Evolutionary conservation across 23 red algal species (phyloP), one percentile per base, ranked within the genome.

Genomic region (Agarophyton chilense): DNA sequence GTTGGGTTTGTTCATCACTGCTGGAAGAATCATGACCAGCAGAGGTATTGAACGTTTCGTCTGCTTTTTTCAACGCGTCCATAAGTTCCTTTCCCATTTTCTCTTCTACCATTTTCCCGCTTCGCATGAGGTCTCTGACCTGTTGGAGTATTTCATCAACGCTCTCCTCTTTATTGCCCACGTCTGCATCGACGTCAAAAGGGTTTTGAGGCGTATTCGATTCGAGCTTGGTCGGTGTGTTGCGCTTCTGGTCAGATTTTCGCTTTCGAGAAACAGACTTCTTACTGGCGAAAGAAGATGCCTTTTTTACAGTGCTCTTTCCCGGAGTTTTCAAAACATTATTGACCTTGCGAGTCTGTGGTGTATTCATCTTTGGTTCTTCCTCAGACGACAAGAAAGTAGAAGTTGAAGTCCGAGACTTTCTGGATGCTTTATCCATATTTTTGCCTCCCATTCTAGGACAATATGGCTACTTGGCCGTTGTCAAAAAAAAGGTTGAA

Each of bases 51-150:
- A 80, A 80, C 4, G 50, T 61, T 36, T 80, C 51, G 54, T 80
- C 77, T 52, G 77, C 77, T 33, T 80, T 80, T 35, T 60, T 80
- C 12, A 80, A 50, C 19, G 77, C 77, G 34, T 80, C 77, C 54
- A 80, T 58, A 32, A 80, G 77, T 8, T 80, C 17, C 24, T 21
- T 61, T 10, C 77, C 50, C 35, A 43, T 61, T 28, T 80, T 61
- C 13, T 36, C 54, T 26, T 80, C 77, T 28, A 31, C 18, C 54
- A 80, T 25, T 41, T 80, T 80, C 29, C 77, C 77, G 22, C 77
- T 80, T 36, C 77, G 43, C 77, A 80, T 80, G 21, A 80, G 77
- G 7, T 80, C 77, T 10, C 29, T 36, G 35, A 80, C 77, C 32
- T 80, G 51, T 22, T 80, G 43, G 13, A 80, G 77, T 31, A 80